Percentiles rank a stretch among this genome's conserved stretches.
Conservation (phyloP, 371 early-diverging fungal genomes). For the Conidiobolus incongruus region DNA sequence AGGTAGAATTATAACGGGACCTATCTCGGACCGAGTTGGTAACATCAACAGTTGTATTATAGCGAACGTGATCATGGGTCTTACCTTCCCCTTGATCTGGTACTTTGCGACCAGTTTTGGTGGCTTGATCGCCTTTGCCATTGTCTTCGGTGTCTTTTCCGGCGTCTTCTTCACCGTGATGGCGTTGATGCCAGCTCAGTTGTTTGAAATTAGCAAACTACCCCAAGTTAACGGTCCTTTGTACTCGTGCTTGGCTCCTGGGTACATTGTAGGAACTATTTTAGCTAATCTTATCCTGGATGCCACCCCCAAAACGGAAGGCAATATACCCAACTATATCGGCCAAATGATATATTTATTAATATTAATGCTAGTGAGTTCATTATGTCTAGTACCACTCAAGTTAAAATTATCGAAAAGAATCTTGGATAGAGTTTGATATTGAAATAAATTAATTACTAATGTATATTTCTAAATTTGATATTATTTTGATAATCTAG, state of each 20-base stretch:
- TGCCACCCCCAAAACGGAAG: too few relatives aligned
- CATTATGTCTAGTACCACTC: too few relatives aligned
- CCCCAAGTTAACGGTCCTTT: conserved; percentile 14
- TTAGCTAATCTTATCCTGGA: too few relatives aligned
- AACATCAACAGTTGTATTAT: conserved; percentile 24
- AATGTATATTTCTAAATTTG: too few relatives aligned
- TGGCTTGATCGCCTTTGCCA: conserved; percentile 16
- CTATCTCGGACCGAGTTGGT: conserved; percentile 22
- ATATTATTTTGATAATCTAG: too few relatives aligned
- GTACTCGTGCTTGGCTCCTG: conserved; percentile 15
- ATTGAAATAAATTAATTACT: too few relatives aligned
- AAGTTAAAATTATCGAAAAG: too few relatives aligned
- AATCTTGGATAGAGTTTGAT: too few relatives aligned
- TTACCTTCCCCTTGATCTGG: conserved; percentile 32
- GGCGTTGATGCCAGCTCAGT: conserved; percentile 19
- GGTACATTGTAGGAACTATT: conserved; percentile 16
- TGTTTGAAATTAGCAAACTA: conserved; percentile 16
- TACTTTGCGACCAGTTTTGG: conserved; percentile 20
- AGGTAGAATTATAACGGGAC: conserved; percentile 10
- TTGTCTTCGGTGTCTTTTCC: conserved; percentile 22
- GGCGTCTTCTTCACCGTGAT: conserved; percentile 21
- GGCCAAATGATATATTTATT: too few relatives aligned
- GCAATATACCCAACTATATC: too few relatives aligned
- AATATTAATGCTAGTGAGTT: too few relatives aligned
- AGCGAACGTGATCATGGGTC: conserved; percentile 12